Conservation (phyloP, 1,139 yeast species). For the Sugiyamaella xylanicola region DNA sequence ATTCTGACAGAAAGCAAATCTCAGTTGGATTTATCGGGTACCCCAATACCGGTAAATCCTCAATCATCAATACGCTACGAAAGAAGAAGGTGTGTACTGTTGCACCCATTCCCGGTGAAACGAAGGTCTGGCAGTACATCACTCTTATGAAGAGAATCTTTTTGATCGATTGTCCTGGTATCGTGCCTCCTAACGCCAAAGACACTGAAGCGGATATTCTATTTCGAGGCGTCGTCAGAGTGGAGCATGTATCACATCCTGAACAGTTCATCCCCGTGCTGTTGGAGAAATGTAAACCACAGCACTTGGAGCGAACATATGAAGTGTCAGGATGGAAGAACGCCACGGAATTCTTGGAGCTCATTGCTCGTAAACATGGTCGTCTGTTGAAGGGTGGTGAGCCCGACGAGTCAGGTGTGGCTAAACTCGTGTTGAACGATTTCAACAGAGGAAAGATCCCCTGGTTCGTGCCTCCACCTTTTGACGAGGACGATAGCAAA, state of each 20-base stretch:
- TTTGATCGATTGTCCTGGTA: conserved; percentile 97
- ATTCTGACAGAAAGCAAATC: conserved; percentile 90
- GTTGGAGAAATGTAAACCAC: conserved; percentile 79
- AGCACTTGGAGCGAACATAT: conserved; percentile 93
- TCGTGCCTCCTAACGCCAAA: conserved; percentile 90
- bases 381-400: conserved; percentile 95
- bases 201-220: conserved; percentile 93
- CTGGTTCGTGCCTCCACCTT: conserved; percentile 95
- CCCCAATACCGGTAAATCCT: conserved; percentile 96
- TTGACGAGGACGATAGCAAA: conserved; percentile 36
- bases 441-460: conserved; percentile 97
- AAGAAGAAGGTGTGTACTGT: conserved; percentile 95
- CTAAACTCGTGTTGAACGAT: conserved; percentile 88
- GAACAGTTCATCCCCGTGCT: conserved; percentile 94
- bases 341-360: conserved; percentile 80
- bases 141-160: conserved; percentile 95
- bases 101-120: conserved; percentile 98
- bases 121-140: conserved; percentile 98
- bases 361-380: conserved; percentile 90
- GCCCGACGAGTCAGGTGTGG: conserved; percentile 92
- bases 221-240: conserved; percentile 96
- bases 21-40: conserved; percentile 97
- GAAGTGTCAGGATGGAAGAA: conserved; percentile 92
- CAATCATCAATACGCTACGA: conserved; percentile 90
- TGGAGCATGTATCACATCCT: conserved; percentile 92